phyloP scores from a whole-genome alignment of 2,329 filamentous ascomycete genomes.

The Fusarium sp. region DNA sequence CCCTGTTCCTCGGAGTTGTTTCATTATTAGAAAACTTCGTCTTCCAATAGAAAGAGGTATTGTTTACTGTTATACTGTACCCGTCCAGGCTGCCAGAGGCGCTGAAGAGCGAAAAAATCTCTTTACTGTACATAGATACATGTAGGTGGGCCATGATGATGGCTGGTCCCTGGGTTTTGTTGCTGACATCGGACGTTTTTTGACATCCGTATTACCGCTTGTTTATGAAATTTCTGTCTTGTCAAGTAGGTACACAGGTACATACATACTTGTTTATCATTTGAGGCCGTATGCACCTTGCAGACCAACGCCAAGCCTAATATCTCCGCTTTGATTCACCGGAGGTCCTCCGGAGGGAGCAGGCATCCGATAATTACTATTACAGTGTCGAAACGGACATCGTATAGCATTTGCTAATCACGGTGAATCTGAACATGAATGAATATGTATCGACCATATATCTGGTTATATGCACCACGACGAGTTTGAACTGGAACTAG shows the following conservation, averaged over 20 bases:
- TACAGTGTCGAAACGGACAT: not conserved
- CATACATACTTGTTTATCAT: not conserved
- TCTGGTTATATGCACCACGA: not conserved
- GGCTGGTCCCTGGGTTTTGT: not conserved
- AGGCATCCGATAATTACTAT: not conserved
- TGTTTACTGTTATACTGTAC: not conserved
- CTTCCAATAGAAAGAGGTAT: not conserved
- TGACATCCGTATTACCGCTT: not conserved
- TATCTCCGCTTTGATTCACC: not conserved
- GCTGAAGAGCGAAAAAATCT: not conserved
- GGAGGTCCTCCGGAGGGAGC: slow-evolving; percentile 20
- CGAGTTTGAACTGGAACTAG: not conserved
- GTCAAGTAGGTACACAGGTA: not conserved
- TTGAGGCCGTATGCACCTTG: not conserved
- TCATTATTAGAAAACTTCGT: not conserved
- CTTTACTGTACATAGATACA: not conserved
- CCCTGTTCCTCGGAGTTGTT: not conserved
- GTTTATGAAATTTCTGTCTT: slow-evolving; percentile 1
- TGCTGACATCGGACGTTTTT: not conserved
- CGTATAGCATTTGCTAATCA: not conserved
- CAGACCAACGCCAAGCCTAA: not conserved
- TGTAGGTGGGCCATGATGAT: not conserved
- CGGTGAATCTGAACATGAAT: not conserved
- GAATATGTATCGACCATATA: not conserved
- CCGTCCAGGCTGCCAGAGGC: not conserved